Evolutionary conservation across 1,284 basidiomycete genomes (phyloP).

Genomic region (Apiotrichum laibachii): DNA sequence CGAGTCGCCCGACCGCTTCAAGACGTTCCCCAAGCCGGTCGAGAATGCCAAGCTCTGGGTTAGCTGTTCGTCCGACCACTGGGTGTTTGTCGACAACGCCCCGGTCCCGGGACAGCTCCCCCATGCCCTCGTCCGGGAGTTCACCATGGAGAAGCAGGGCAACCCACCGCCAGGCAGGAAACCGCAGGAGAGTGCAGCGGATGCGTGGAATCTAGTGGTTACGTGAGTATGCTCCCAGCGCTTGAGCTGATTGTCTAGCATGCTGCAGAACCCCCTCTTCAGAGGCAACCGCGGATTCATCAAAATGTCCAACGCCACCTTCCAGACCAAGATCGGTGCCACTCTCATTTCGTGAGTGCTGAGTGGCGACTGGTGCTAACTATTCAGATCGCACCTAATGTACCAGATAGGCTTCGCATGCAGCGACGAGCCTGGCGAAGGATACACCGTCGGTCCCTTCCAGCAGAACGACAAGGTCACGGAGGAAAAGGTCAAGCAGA

Average conservation of each 20-base stretch:
- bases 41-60: conserved; percentile 21
- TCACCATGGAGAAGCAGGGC: conserved; percentile 33
- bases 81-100: conserved; percentile 34
- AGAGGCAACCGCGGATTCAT: conserved; percentile 42
- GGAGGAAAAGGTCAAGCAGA: conserved; percentile 28
- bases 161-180: conserved; percentile 32
- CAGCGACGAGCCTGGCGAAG: conserved; percentile 28
- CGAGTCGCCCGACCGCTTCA: background rate
- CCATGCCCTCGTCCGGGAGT: conserved; percentile 26
- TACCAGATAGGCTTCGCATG: conserved; percentile 43
- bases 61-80: conserved; percentile 37
- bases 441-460: conserved; percentile 40
- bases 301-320: conserved; percentile 35
- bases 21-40: background rate
- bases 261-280: conserved; percentile 43
- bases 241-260: conserved; percentile 15
- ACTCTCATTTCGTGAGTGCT: conserved; percentile 28
- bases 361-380: background rate
- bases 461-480: conserved; percentile 21
- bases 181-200: conserved; percentile 26
- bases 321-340: conserved; percentile 32
- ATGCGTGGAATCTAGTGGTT: conserved; percentile 34
- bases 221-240: conserved; percentile 27
- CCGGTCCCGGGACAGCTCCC: conserved; percentile 40
- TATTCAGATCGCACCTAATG: conserved; percentile 32